Evolutionary conservation across 805 yeast species (phyloP), one percentile per base, ranked within the genome.

Genomic region (Candida tibetensis): DNA sequence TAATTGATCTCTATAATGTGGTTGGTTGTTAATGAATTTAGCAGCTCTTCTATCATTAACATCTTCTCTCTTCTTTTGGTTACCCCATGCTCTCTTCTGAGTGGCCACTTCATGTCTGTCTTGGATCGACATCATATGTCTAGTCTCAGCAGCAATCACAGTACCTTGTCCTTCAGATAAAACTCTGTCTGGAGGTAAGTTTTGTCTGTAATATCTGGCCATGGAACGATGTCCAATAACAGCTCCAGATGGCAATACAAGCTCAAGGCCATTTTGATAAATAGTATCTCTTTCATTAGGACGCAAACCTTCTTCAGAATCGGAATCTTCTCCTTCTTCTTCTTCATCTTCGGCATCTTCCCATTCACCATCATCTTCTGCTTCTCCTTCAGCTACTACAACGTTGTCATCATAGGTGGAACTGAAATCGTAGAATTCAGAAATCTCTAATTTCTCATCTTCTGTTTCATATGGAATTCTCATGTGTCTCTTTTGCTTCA

Each of bases 381-480:
- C 50, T 1, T 41, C 47, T 5, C 23, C 32, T 13, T 34, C 25
- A 6, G 28, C 48, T 8, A 30, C 41, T 1, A 18, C 40, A 1
- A 34, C 28, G 16, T 36, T 35, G 32, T 58, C 60, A 8, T 64
- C 71, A 51, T 80, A 81, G 1, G 89, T 70, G 1, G 86, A 72
- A 3, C 82, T 69, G 63, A 87, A 90, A 57, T 91, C 96, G 57
- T 93, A 93, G 55, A 83, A 93, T 28, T 79, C 82, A 0, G 89
- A 76, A 30, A 91, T 72, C 53, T 82, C 84, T 33, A 80, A 73
- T 53, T 81, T 80, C 53, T 93, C 95, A 40, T 82, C 82, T 37
- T 79, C 82, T 0, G 79, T 62, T 52, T 93, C 98, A 61, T 85
- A 93, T 1, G 98, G 97, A 43, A 93, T 74, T 54, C 79, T 77